Evolutionary conservation across 176 grass and related monocot genomes (phyloP).

Genomic region (Oryza glaberrima): DNA sequence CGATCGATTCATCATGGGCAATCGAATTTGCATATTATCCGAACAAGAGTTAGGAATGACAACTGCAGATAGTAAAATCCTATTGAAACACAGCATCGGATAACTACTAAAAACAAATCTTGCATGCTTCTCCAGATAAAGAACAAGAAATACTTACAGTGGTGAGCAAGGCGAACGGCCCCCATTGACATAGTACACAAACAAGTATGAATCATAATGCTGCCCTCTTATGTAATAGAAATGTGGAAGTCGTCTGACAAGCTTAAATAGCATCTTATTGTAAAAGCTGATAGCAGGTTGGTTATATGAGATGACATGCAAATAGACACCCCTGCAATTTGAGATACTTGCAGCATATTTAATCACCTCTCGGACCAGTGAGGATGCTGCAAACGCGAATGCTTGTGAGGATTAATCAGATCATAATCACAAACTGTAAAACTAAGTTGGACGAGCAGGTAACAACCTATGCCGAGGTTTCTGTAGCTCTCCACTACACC

Average conservation of each 20-base stretch:
- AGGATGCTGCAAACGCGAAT: conserved; percentile 70
- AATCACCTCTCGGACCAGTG: conserved; percentile 87
- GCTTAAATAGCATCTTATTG: conserved; percentile 95
- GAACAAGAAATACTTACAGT: conserved; percentile 70
- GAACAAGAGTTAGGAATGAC: conserved; percentile 11
- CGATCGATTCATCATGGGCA: neutral
- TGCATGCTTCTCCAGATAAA: neutral
- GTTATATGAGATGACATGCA: conserved; percentile 99
- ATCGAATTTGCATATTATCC: conserved; percentile 18
- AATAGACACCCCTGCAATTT: conserved; percentile 90
- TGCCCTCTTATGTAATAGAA: conserved; percentile 96
- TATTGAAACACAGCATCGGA: conserved; percentile 4
- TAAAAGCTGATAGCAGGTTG: conserved; percentile 95
- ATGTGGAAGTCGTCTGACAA: conserved; percentile 74
- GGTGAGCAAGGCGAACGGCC: conserved; percentile 82
- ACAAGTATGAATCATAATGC: conserved; percentile 94
- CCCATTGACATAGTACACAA: conserved; percentile 92
- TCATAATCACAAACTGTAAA: conserved; percentile 35
- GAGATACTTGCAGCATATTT: conserved; percentile 92
- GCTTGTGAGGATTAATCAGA: conserved; percentile 26
- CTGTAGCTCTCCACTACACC: conserved; percentile 87
- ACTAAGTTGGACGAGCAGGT: conserved; percentile 21
- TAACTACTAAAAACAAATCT: conserved; percentile 30
- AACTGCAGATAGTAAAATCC: neutral
- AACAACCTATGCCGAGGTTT: conserved; percentile 88